Percentiles rank a stretch among this genome's conserved stretches.
Evolutionary conservation across 2,329 filamentous ascomycete species (phyloP).

Genomic region (Exophiala xenobiotica): DNA sequence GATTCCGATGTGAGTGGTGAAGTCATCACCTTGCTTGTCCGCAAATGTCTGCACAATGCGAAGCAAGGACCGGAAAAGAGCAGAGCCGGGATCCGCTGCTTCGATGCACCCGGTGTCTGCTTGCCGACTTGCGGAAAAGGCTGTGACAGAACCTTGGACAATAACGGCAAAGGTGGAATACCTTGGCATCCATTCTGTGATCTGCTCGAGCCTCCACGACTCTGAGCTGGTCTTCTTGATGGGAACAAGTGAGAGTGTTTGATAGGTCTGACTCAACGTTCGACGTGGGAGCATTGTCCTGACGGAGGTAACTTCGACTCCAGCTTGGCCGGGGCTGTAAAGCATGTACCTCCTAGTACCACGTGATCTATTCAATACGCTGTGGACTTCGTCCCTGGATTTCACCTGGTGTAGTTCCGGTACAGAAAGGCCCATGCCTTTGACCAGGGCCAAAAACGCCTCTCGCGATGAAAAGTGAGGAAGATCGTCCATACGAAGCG

Average conservation of each 20-base stretch:
- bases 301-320: constrained; percentile 52
- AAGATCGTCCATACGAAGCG: constrained; percentile 9
- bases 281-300: constrained; percentile 57
- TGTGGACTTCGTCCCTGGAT: constrained; percentile 54
- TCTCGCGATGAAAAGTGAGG: constrained; percentile 9
- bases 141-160: constrained; percentile 61
- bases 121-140: constrained; percentile 66
- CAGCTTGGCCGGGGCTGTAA: constrained; percentile 55
- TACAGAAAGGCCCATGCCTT: constrained; percentile 36
- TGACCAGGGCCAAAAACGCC: constrained; percentile 17
- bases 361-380: constrained; percentile 49
- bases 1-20: constrained; percentile 72
- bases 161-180: constrained; percentile 71
- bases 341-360: constrained; percentile 58
- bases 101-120: constrained; percentile 62
- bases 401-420: constrained; percentile 57
- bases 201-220: constrained; percentile 67
- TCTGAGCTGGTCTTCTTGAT: constrained; percentile 54
- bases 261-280: constrained; percentile 54
- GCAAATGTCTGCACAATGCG: constrained; percentile 45
- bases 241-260: constrained; percentile 54
- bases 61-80: constrained; percentile 60
- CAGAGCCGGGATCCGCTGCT: constrained; percentile 55
- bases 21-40: constrained; percentile 37
- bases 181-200: constrained; percentile 58